phyloP scores from a whole-genome alignment of 2,329 filamentous ascomycete species.

The Colletotrichum sojae region DNA sequence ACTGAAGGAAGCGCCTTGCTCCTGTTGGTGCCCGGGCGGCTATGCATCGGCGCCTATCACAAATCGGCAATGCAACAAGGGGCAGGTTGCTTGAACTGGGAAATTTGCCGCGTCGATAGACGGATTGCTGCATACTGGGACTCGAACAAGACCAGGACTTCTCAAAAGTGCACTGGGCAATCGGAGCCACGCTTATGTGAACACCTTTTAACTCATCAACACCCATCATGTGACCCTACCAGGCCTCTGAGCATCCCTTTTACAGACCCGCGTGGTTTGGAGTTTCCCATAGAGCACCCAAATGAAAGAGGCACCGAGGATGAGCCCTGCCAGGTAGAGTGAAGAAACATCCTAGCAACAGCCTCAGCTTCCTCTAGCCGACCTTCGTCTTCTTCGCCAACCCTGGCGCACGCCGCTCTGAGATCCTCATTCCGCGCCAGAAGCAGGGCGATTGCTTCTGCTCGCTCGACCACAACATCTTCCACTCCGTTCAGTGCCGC shows the following conservation, averaged over 20 bases:
- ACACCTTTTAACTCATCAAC: no score
- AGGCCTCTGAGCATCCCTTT: no score
- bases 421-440: constrained; percentile 83
- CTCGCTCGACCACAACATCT: constrained; percentile 77
- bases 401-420: constrained; percentile 76
- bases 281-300: no score
- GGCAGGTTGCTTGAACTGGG: constrained; percentile 1
- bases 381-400: constrained; percentile 74
- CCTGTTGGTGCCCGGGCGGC: constrained; percentile 11
- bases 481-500: constrained; percentile 90
- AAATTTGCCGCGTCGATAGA: neutral
- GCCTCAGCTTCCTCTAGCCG: constrained; percentile 77
- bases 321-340: constrained; percentile 9
- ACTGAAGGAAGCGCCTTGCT: neutral
- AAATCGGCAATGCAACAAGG: neutral
- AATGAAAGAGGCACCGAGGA: neutral
- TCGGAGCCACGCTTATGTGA: neutral
- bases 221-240: no score
- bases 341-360: constrained; percentile 71
- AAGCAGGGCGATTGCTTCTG: constrained; percentile 79
- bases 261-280: no score
- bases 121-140: no score
- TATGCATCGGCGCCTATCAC: constrained; percentile 4
- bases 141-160: no score
- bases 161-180: neutral